phyloP scores from a whole-genome alignment of 2,329 filamentous ascomycete genomes.

The Trichoderma koningiopsis region DNA sequence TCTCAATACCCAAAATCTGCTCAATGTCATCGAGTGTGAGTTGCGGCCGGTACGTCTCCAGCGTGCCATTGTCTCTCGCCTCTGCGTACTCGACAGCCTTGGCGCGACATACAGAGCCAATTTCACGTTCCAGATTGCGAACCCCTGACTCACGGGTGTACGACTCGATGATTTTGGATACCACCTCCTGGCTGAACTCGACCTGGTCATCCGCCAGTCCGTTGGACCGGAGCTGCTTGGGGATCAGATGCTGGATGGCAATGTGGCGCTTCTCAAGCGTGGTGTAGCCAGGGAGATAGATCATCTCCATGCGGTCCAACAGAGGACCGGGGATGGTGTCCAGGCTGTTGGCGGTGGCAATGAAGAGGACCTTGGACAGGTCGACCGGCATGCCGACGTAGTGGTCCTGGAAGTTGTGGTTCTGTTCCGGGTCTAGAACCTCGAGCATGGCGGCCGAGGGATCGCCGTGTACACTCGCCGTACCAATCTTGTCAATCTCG shows the following conservation, averaged over 20 bases:
- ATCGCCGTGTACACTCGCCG: slow-evolving; percentile 89
- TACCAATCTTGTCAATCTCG: slow-evolving; percentile 96
- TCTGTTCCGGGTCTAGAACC: slow-evolving; percentile 96
- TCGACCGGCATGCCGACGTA: slow-evolving; percentile 96
- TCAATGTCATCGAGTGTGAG: slow-evolving; percentile 83
- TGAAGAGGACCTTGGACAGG: slow-evolving; percentile 94
- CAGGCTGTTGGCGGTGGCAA: slow-evolving; percentile 91
- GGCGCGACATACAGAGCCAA: slow-evolving; percentile 89
- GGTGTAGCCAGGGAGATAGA: slow-evolving; percentile 91
- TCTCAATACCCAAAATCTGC: slow-evolving; percentile 86
- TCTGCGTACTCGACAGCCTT: slow-evolving; percentile 96
- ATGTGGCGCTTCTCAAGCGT: slow-evolving; percentile 97
- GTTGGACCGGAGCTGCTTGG: slow-evolving; percentile 92
- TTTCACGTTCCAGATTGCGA: slow-evolving; percentile 92
- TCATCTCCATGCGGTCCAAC: slow-evolving; percentile 95
- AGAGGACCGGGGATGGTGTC: slow-evolving; percentile 95
- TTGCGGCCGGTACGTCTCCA: slow-evolving; percentile 70
- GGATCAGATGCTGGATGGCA: slow-evolving; percentile 87
- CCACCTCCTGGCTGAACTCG: slow-evolving; percentile 74
- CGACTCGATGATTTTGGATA: slow-evolving; percentile 92
- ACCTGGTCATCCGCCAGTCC: slow-evolving; percentile 78
- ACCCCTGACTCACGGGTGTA: slow-evolving; percentile 97
- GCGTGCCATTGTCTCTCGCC: slow-evolving; percentile 72
- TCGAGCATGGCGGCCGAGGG: slow-evolving; percentile 97
- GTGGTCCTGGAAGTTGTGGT: slow-evolving; percentile 91